A percentile compares a stretch with the other conserved stretches of the same genome.
phyloP scores from a whole-genome alignment of 495 filamentous ascomycete species.

The Neurospora pannonica region DNA sequence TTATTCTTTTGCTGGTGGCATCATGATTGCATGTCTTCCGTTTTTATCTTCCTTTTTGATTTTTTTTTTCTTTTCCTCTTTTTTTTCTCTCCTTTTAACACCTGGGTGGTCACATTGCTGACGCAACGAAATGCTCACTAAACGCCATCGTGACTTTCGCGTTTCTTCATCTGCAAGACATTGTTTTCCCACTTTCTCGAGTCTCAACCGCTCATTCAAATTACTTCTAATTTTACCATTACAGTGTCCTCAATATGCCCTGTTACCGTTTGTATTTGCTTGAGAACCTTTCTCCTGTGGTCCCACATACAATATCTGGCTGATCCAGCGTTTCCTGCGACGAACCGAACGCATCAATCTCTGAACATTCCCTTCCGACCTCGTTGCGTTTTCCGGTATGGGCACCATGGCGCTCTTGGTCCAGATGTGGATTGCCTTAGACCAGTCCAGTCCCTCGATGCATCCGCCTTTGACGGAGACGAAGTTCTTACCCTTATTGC shows the following conservation, averaged over 20 bases:
- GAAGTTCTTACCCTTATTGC: conserved; percentile 34
- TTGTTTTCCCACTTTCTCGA: not conserved
- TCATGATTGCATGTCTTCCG: not conserved
- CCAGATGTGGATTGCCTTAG: conserved; percentile 49
- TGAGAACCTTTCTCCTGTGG: not conserved
- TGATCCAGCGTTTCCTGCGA: conserved; percentile 32
- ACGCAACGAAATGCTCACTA: not conserved
- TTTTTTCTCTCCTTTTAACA: not conserved
- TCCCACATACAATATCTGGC: conserved; percentile 22
- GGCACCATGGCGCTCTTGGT: conserved; percentile 52
- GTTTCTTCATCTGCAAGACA: not conserved
- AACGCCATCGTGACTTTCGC: not conserved
- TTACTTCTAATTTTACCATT: not conserved
- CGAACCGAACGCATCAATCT: conserved; percentile 26
- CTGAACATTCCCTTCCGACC: conserved; percentile 30
- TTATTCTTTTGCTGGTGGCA: not conserved
- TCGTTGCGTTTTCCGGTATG: conserved; percentile 48
- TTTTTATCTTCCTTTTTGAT: not conserved
- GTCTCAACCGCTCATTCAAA: not conserved
- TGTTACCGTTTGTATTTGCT: not conserved
- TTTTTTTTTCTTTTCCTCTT: not conserved
- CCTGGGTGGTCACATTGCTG: not conserved
- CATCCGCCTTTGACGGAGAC: conserved; percentile 55
- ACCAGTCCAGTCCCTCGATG: conserved; percentile 49
- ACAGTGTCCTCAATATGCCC: not conserved